Percentiles rank a stretch among this genome's conserved stretches.
Evolutionary conservation across 2,329 filamentous ascomycete species (phyloP).

Genomic region (Trichoderma gracile): DNA sequence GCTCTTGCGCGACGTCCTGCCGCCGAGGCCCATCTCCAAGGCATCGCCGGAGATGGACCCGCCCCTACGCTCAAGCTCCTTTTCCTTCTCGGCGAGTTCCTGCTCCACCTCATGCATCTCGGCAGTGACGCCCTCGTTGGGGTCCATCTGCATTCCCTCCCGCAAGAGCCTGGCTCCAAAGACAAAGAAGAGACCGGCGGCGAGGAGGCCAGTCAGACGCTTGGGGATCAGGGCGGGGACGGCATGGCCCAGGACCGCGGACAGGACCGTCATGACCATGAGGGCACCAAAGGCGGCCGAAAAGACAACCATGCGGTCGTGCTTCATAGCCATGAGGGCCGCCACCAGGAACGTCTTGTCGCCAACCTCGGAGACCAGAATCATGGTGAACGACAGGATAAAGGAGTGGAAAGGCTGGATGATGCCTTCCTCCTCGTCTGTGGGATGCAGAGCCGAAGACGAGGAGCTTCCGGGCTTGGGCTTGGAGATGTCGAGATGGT

Average conservation of each 20-base stretch:
- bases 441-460: conserved; percentile 31
- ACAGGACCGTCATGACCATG: conserved; percentile 91
- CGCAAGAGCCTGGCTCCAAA: conserved; percentile 83
- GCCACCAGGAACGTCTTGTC: conserved; percentile 99
- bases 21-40: conserved; percentile 74
- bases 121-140: conserved; percentile 87
- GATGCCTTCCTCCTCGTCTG: conserved; percentile 56
- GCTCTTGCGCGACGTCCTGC: conserved; percentile 71
- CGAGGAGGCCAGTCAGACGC: conserved; percentile 84
- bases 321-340: conserved; percentile 98
- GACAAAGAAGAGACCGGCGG: conserved; percentile 80
- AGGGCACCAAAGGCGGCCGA: conserved; percentile 90
- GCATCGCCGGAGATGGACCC: conserved; percentile 70
- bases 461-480: conserved; percentile 24
- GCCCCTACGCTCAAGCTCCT: conserved; percentile 65
- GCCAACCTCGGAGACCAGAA: conserved; percentile 91
- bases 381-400: conserved; percentile 92
- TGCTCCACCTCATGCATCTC: conserved; percentile 97
- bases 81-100: conserved; percentile 92
- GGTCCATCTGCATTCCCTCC: conserved; percentile 86
- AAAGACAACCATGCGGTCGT: conserved; percentile 90
- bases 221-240: conserved; percentile 89
- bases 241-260: conserved; percentile 87
- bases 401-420: conserved; percentile 87
- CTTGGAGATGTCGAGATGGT: conserved; percentile 56